Conservation (phyloP, 2,329 filamentous ascomycete genomes). For the Phialophora chinensis region DNA sequence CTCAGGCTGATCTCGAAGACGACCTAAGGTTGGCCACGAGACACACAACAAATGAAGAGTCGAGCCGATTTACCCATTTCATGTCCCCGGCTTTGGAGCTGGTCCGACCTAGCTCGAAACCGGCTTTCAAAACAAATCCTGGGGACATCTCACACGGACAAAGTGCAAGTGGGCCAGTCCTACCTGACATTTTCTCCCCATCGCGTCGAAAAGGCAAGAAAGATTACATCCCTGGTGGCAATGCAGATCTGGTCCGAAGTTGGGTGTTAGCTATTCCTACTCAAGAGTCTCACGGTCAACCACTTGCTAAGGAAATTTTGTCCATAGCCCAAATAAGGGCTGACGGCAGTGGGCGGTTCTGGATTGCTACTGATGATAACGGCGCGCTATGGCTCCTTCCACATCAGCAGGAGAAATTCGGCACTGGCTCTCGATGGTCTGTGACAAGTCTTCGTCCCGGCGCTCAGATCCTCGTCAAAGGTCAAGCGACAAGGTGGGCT, state of each 20-base stretch:
- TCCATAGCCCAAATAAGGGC: constrained; percentile 11
- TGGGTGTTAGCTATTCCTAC: constrained; percentile 36
- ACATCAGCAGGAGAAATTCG: constrained; percentile 18
- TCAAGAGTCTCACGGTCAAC: constrained; percentile 20
- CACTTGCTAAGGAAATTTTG: constrained; percentile 14
- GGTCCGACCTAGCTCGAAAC: constrained; percentile 10
- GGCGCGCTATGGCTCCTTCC: constrained; percentile 33
- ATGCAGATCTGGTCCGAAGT: constrained; percentile 33
- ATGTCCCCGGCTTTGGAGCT: constrained; percentile 1
- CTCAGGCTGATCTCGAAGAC: constrained; percentile 18
- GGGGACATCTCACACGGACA: constrained; percentile 4
- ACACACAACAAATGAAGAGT: constrained; percentile 6
- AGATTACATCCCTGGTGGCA: constrained; percentile 35
- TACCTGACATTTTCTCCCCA: constrained; percentile 40
- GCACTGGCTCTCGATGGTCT: background rate
- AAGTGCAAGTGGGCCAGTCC: constrained; percentile 9
- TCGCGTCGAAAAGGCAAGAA: constrained; percentile 35
- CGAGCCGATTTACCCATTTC: constrained; percentile 19
- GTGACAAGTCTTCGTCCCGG: constrained; percentile 15
- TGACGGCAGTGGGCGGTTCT: constrained; percentile 31
- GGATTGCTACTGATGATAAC: constrained; percentile 20
- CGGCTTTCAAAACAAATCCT: constrained; percentile 19
- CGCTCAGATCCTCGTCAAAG: constrained; percentile 24
- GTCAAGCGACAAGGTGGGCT: constrained; percentile 29
- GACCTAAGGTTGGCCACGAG: background rate